A percentile compares a stretch with the other conserved stretches of the same genome.
These are phyloP conservation scores for Cryptosporidium andersoni DNA, from an alignment of 169 alveolate genomes.

Conservation along the genomic window DNA sequence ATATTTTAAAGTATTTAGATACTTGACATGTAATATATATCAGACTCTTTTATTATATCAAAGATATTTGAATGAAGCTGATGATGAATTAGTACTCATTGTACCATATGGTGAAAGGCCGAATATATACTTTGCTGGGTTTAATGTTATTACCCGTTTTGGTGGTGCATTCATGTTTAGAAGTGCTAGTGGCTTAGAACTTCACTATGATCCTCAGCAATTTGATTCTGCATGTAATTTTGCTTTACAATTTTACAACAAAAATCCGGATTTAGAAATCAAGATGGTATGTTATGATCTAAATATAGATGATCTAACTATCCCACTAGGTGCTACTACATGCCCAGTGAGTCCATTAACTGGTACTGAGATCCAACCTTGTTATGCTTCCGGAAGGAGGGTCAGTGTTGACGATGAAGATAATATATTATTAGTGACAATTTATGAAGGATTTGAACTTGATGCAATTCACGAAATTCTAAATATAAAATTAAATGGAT, in stretches of 20 bases:
- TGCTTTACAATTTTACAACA: conserved; percentile 30
- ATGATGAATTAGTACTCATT: no score
- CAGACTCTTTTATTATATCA: conserved; percentile 25
- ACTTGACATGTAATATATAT: conserved; percentile 18
- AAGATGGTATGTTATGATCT: conserved; percentile 12
- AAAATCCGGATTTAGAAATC: conserved; percentile 5
- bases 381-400: neutral
- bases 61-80: conserved; percentile 5
- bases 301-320: conserved; percentile 7
- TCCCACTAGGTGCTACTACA: neutral
- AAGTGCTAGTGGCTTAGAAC: conserved; percentile 3
- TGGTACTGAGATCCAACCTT: neutral
- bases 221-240: conserved; percentile 38
- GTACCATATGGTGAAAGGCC: no score
- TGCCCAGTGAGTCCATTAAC: conserved; percentile 26
- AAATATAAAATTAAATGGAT: no score
- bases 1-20: conserved; percentile 38
- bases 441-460: no score
- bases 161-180: conserved; percentile 44
- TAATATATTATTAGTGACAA: neutral
- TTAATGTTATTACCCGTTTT: conserved; percentile 23
- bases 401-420: neutral
- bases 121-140: neutral
- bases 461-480: no score
- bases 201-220: conserved; percentile 17